Conservation (phyloP, 768 basidiomycete genomes). For the Lepiota brunneoincarnata region DNA sequence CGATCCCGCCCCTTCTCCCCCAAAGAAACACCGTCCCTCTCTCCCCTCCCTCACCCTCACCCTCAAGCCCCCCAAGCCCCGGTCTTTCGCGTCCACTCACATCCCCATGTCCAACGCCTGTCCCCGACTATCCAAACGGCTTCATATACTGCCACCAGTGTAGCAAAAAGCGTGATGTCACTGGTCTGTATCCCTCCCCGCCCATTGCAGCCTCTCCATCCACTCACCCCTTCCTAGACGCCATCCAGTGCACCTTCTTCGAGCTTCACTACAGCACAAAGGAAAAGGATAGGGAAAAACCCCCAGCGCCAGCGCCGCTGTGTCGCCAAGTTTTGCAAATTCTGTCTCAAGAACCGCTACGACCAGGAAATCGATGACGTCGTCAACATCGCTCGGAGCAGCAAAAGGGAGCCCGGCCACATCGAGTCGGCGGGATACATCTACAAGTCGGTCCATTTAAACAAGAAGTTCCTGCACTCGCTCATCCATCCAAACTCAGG, state of each 20-base stretch:
- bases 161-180: conserved; percentile 52
- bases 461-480: not conserved
- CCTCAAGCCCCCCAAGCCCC: conserved; percentile 18
- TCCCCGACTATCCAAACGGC: conserved; percentile 35
- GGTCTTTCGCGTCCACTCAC: conserved; percentile 23
- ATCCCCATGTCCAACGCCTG: conserved; percentile 23
- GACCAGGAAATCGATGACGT: conserved; percentile 46
- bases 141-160: conserved; percentile 73
- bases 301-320: conserved; percentile 34
- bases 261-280: conserved; percentile 18
- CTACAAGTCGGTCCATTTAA: conserved; percentile 45
- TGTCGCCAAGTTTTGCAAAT: conserved; percentile 56
- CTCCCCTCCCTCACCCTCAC: conserved; percentile 17
- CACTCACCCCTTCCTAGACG: conserved; percentile 16
- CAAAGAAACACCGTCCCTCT: conserved; percentile 32
- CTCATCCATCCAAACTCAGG: conserved; percentile 31
- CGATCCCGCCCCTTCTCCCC: conserved; percentile 15
- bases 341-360: conserved; percentile 70
- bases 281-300: conserved; percentile 13
- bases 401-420: conserved; percentile 17
- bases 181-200: conserved; percentile 33
- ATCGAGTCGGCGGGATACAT: conserved; percentile 32
- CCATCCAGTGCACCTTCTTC: conserved; percentile 34
- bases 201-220: not conserved
- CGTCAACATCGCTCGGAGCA: conserved; percentile 19